Base-by-base conservation (phyloP, 208 protist species). In the Leishmania tropica region DNA sequence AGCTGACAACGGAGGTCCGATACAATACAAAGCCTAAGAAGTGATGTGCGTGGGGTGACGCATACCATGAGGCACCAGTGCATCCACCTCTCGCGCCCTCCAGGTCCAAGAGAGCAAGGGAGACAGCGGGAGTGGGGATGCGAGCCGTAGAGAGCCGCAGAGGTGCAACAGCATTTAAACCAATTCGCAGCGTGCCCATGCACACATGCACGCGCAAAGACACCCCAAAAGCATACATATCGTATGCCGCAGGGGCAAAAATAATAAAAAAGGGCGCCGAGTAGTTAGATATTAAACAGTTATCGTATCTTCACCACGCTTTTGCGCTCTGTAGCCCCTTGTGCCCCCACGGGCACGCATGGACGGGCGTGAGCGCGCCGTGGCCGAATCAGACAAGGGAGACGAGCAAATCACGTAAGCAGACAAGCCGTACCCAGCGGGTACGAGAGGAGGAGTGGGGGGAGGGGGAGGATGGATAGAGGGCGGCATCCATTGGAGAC, bases 221-320 rank as follows among this genome's bases (percentile, higher is more conserved):
- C 21, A 31, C 56, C 56, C 6, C 31, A 40, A 15, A 40, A 17
- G 62, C n/a, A 40, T 40, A 68, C 62, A 40, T 31, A 17, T 68
- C 62, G 7, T 0, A 24, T 31, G 8, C 24, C 28, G 1, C 56
- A 31, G 24, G 8, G 56, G 56, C 28, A 62, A 62, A 31, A 31
- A 11, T 58, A 24, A 45, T 5, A 60, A 31, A 31, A 62, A 62
- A 62, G 10, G 17, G 28, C 1, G 56, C 5, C 56, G 31, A 42
- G 62, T 68, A 40, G 62, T 68, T 68, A 68, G 11, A 68, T 24
- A 40, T 68, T 68, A 68, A 68, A 68, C 31, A 42, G 28, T 68
- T 68, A 68, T 68, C 31, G 15, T 6, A 68, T 40, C 31, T 8
- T 17, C 62, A 37, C 24, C 62, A 68, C 31, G 17, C 31, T 40